Percentiles rank a stretch among this genome's conserved stretches.
Evolutionary conservation across 345 rosid genomes (phyloP).

Genomic region (Moricandia moricandioides): DNA sequence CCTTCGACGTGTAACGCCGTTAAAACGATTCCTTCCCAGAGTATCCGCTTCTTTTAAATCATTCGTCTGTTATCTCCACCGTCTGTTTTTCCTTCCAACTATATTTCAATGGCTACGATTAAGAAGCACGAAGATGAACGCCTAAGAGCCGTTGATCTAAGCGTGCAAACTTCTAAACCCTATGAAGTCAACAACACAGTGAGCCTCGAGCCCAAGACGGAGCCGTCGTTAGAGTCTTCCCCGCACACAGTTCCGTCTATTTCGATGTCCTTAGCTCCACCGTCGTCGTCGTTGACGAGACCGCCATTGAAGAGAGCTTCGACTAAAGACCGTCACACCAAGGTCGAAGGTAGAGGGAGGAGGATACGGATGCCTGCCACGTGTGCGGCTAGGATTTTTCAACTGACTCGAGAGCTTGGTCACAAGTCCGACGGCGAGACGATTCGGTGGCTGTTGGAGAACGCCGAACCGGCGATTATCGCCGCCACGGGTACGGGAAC

Average conservation of each 20-base stretch:
- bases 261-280: slow-evolving; percentile 37
- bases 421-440: slow-evolving; percentile 94
- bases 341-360: slow-evolving; percentile 89
- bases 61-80: slow-evolving; percentile 20
- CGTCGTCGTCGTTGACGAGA: slow-evolving; percentile 30
- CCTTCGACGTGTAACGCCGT: slow-evolving; percentile 34
- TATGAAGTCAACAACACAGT: neutral
- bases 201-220: slow-evolving; percentile 39
- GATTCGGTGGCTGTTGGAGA: slow-evolving; percentile 81
- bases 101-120: slow-evolving; percentile 36
- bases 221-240: slow-evolving; percentile 40
- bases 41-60: slow-evolving; percentile 10
- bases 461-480: slow-evolving; percentile 82
- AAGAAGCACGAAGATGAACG: slow-evolving; percentile 38
- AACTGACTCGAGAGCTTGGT: slow-evolving; percentile 79
- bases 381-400: slow-evolving; percentile 90
- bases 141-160: slow-evolving; percentile 34
- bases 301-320: slow-evolving; percentile 57
- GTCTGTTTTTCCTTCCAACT: neutral
- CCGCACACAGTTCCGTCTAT: slow-evolving; percentile 34
- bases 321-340: slow-evolving; percentile 88
- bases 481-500: slow-evolving; percentile 94
- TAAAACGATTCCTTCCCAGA: slow-evolving; percentile 19
- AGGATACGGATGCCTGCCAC: slow-evolving; percentile 97
- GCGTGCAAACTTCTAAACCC: neutral